phyloP scores from a whole-genome alignment of 1,284 basidiomycete species.

The Apiotrichum domesticum region DNA sequence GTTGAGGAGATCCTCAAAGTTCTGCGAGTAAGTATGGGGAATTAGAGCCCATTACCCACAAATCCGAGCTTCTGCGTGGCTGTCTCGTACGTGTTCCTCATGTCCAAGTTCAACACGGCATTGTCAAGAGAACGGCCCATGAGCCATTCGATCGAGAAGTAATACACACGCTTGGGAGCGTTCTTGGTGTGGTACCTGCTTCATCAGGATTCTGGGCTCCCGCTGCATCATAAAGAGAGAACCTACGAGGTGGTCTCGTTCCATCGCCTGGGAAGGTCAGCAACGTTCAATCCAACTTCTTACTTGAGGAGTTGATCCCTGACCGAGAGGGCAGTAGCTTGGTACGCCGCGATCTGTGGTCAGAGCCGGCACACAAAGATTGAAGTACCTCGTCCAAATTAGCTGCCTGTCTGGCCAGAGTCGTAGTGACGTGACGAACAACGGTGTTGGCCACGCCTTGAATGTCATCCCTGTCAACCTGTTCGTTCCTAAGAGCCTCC shows the following conservation, averaged over 20 bases:
- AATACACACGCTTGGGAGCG: constrained; percentile 62
- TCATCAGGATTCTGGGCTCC: neutral
- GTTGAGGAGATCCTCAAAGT: constrained; percentile 75
- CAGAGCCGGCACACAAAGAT: neutral
- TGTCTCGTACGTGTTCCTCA: constrained; percentile 66
- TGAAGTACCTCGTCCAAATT: constrained; percentile 70
- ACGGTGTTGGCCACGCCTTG: constrained; percentile 66
- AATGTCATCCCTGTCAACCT: constrained; percentile 43
- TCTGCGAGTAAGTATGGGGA: constrained; percentile 32
- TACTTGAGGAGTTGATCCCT: constrained; percentile 68
- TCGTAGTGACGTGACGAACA: constrained; percentile 75
- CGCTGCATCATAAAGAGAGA: no score
- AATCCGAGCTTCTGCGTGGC: constrained; percentile 66
- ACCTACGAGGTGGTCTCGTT: constrained; percentile 43
- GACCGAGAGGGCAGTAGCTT: constrained; percentile 57
- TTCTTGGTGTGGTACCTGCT: constrained; percentile 40
- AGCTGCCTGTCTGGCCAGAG: constrained; percentile 77
- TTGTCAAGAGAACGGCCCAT: constrained; percentile 84
- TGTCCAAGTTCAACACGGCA: constrained; percentile 75
- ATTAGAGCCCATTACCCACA: constrained; percentile 22
- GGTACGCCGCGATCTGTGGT: constrained; percentile 45
- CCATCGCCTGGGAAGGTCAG: constrained; percentile 35
- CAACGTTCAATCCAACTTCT: neutral
- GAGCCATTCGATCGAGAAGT: constrained; percentile 66
- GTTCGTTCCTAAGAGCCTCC: constrained; percentile 48